A percentile compares a stretch with the other conserved stretches of the same genome.
These are phyloP conservation scores for Akanthomyces muscarius DNA, from an alignment of 2,329 filamentous ascomycete species.

Conservation along the genomic window DNA sequence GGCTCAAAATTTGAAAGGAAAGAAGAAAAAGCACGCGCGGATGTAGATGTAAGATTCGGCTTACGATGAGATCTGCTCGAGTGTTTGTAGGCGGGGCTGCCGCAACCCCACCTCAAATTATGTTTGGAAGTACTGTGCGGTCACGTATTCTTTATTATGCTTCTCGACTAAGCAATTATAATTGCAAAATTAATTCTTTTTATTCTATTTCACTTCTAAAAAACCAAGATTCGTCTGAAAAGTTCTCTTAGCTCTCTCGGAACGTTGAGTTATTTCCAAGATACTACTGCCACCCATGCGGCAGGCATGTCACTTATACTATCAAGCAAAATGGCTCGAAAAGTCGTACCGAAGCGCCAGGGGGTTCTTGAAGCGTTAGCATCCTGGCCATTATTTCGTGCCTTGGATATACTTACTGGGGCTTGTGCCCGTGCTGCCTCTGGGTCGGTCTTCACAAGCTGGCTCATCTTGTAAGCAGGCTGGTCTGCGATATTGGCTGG, in stretches of 20 bases:
- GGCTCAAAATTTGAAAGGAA: too few relatives aligned
- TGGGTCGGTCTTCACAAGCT: not conserved
- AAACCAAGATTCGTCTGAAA: too few relatives aligned
- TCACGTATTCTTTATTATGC: not conserved
- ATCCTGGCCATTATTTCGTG: too few relatives aligned
- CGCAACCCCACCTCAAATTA: not conserved
- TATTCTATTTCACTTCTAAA: not conserved
- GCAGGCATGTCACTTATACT: too few relatives aligned
- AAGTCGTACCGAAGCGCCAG: not conserved
- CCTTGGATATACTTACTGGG: not conserved
- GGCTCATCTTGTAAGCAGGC: not conserved
- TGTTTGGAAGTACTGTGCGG: not conserved
- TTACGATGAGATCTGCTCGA: not conserved
- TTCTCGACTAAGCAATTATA: not conserved
- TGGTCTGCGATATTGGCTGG: not conserved
- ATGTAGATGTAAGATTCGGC: conserved; percentile 3
- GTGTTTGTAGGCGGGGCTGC: not conserved
- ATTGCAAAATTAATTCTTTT: not conserved
- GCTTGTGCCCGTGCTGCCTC: not conserved
- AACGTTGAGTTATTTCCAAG: too few relatives aligned
- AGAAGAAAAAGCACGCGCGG: not conserved
- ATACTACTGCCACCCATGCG: not conserved
- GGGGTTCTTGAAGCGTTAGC: not conserved
- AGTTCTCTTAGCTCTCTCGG: too few relatives aligned
- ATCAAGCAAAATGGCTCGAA: not conserved